Base-by-base conservation (phyloP, 371 early-diverging fungal genomes). In the Spraguea lophii region DNA sequence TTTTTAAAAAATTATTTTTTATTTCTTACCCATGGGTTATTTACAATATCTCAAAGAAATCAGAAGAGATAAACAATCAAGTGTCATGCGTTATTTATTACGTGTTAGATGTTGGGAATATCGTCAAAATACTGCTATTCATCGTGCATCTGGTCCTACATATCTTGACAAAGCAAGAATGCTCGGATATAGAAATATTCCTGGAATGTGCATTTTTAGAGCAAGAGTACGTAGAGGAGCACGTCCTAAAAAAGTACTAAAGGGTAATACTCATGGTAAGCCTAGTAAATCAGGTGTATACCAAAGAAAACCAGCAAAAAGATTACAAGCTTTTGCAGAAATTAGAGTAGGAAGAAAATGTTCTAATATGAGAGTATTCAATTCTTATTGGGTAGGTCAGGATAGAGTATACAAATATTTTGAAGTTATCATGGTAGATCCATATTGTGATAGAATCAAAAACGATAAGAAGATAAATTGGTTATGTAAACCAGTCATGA, bases 131-230 rank as follows among this genome's bases (percentile, higher is more conserved):
- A 82, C 83, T 70, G 83, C 80, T 56, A 81, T 91, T 66, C 90
- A 90, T 79, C 82, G 88, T 63, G 90, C 89, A 37, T 83, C 86
- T 54, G 83, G 88, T 69, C 88, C 95, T 44, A 84, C 89, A 56
- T 88, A 88, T 69, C 86, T 89, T 52, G 92, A 92, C 71, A 88
- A 90, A 80, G 95, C 95, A 47, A 82, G 91, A 69, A 85, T 85
- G 63, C 77, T 92, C 52, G 95, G 95, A 54, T 94, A 92, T 82
- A 88, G 87, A 76, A 86, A 86, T 72, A 94, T 90, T 80, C 85
- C 85, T 75, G 95, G 95, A 61, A 85, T 80, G 72, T 83, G 85
- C 60, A 79, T 90, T 75, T 92, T 86, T 81, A 80, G 88, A 65
- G 78, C 89, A 67, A 84, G 91, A 66, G 84, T 94, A 62, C 85